Percentiles rank a stretch among this genome's conserved stretches.
phyloP scores from a whole-genome alignment of 2,329 filamentous ascomycete genomes.

The Didymella pinodella region DNA sequence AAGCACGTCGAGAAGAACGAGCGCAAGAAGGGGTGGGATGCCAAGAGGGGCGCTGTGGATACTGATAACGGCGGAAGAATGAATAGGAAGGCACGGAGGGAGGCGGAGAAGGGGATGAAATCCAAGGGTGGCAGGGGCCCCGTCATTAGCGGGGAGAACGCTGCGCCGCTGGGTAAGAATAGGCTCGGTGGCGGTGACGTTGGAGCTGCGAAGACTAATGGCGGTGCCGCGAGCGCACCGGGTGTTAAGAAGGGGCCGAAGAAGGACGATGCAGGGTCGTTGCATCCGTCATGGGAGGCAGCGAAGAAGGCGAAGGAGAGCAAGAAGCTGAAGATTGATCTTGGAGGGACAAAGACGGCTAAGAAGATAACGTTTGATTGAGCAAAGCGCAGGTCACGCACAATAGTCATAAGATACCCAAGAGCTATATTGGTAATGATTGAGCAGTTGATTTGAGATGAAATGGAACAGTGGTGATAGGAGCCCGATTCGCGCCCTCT shows the following conservation, averaged over 20 bases:
- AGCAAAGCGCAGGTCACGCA: background rate
- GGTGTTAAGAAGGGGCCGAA: constrained; percentile 49
- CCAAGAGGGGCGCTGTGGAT: constrained; percentile 62
- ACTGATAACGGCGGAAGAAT: constrained; percentile 29
- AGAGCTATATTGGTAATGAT: background rate
- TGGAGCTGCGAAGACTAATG: background rate
- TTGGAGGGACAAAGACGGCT: constrained; percentile 24
- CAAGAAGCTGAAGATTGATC: constrained; percentile 54
- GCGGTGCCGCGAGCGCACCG: too few relatives aligned
- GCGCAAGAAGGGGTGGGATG: constrained; percentile 65
- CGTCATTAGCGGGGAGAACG: constrained; percentile 45
- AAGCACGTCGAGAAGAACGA: constrained; percentile 66
- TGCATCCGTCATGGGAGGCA: constrained; percentile 73
- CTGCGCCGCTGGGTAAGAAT: constrained; percentile 35
- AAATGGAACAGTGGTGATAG: background rate
- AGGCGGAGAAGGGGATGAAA: constrained; percentile 26
- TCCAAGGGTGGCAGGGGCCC: constrained; percentile 35
- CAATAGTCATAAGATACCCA: background rate
- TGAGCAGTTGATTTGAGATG: background rate
- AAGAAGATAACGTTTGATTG: constrained; percentile 71
- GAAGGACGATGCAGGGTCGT: constrained; percentile 59
- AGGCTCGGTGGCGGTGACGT: constrained; percentile 29
- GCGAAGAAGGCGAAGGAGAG: constrained; percentile 67
- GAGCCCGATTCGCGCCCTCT: too few relatives aligned
- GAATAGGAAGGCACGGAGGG: constrained; percentile 33